Conservation (phyloP, 495 filamentous ascomycete species). For the Daldinia bambusicola region DNA sequence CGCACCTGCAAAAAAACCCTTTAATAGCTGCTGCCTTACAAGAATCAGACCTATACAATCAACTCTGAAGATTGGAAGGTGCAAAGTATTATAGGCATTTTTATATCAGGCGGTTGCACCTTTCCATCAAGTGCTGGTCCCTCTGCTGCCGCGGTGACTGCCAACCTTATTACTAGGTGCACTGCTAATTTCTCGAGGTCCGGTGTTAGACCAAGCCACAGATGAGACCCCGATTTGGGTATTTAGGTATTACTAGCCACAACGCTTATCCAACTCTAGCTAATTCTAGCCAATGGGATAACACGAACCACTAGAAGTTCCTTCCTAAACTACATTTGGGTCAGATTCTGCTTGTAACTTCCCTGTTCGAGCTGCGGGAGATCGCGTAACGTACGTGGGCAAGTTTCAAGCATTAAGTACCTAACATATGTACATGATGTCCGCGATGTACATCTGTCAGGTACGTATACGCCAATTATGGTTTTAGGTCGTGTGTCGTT, state of each 20-base stretch:
- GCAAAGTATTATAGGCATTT: not conserved
- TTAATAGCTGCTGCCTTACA: not conserved
- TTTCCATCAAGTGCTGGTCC: not conserved
- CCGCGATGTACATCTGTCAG: not conserved
- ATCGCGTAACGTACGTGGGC: not conserved
- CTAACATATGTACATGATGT: constrained; percentile 9
- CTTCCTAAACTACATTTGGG: constrained; percentile 20
- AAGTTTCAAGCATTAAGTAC: too few relatives aligned
- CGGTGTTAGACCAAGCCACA: constrained; percentile 1
- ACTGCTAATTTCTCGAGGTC: constrained; percentile 44
- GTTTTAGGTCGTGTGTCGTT: constrained; percentile 16
- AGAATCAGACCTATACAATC: not conserved
- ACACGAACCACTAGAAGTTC: constrained; percentile 12
- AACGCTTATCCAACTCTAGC: constrained; percentile 16
- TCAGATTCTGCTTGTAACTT: constrained; percentile 2
- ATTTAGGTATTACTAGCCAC: constrained; percentile 27
- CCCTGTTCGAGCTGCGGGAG: constrained; percentile 22
- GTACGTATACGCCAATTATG: not conserved
- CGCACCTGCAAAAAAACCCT: not conserved
- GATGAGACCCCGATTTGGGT: constrained; percentile 6
- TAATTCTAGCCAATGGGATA: constrained; percentile 31
- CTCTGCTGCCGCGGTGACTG: not conserved
- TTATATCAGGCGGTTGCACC: not conserved
- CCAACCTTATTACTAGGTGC: constrained; percentile 1
- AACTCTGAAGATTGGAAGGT: not conserved